Conservation (phyloP, 108 stramenopile genomes). For the Stephanodiscus minutulus region DNA sequence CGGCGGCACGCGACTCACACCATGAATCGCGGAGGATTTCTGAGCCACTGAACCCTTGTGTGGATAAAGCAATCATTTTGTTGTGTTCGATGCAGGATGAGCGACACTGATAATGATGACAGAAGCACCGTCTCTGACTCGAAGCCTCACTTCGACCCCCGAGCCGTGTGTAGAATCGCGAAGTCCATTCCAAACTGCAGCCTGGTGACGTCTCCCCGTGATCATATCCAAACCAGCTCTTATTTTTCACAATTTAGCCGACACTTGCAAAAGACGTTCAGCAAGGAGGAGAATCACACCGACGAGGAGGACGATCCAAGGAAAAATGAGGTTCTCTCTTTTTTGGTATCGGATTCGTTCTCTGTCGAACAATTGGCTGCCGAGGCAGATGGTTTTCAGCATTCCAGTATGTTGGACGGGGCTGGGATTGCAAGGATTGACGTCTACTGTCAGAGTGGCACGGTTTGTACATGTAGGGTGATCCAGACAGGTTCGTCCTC, state of each 20-base stretch:
- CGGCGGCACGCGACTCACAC: no score
- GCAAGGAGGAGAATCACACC: constrained; percentile 32
- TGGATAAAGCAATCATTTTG: no score
- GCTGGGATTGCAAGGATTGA: constrained; percentile 58
- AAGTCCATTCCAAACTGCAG: constrained; percentile 22
- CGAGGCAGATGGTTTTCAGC: neutral
- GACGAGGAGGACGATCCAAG: constrained; percentile 32
- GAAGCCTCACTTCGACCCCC: constrained; percentile 18
- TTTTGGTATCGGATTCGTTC: constrained; percentile 30
- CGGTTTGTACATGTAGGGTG: constrained; percentile 61
- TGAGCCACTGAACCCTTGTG: no score
- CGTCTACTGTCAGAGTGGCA: constrained; percentile 69
- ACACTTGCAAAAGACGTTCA: constrained; percentile 2
- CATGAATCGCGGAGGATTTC: no score
- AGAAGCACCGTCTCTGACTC: neutral
- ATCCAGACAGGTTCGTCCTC: constrained; percentile 11
- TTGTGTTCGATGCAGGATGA: neutral
- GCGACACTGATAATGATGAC: constrained; percentile 1
- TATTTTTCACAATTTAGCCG: constrained; percentile 10
- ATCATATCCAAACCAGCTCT: constrained; percentile 2
- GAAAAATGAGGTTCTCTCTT: constrained; percentile 24
- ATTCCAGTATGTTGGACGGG: constrained; percentile 11
- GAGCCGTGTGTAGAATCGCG: constrained; percentile 13
- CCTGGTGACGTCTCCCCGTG: constrained; percentile 12
- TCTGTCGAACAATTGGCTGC: constrained; percentile 19